Evolutionary conservation across 176 grass and related monocot species (phyloP), one percentile per base, ranked within the genome.

Genomic region (Tillandsia leiboldiana): DNA sequence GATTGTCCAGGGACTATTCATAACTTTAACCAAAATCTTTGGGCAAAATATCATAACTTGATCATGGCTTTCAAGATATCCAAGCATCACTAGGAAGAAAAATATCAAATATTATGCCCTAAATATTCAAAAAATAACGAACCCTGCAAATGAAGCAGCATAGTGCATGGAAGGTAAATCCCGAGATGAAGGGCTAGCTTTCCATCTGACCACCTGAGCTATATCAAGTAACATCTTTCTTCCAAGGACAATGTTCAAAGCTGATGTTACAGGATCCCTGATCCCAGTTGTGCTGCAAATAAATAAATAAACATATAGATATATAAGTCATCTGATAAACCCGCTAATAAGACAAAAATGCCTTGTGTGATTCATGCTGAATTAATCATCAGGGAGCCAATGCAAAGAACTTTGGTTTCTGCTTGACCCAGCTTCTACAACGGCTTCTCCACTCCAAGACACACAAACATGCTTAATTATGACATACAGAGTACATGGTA

Each of bases 61-160:
- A 42, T 42, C 33, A 42, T 42, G 33, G 7, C 33, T 42, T 42
- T 42, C 33, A 42, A 42, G 33, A 42, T 42, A 42, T 42, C 56
- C 12, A 76, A 67, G 10, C 47, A 81, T 7, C 12, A 65, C 13
- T 0, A 50, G 64, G 54, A 15, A 17, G 5, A 59, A 18, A 17
- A 59, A 59, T n/a, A 59, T 59, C 15, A 8, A 2, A 17, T 8
- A 59, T 17, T 20, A 14, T 59, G n/a, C 54, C 9, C 33, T 42
- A 42, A 7, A 59, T 59, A 59, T 59, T 17, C 6, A 20, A 8
- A 9, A 59, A 79, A 58, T 69, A 80, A 28, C 69, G 70, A 83
- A 96, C 93, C 93, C 92, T 71, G 86, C 86, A 90, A 92, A 96
- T 72, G 93, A 96, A 75, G 93, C 93, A 10, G 88, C 88, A 77